Base-by-base conservation (phyloP, 1,284 basidiomycete genomes). In the Waitea zeae region DNA sequence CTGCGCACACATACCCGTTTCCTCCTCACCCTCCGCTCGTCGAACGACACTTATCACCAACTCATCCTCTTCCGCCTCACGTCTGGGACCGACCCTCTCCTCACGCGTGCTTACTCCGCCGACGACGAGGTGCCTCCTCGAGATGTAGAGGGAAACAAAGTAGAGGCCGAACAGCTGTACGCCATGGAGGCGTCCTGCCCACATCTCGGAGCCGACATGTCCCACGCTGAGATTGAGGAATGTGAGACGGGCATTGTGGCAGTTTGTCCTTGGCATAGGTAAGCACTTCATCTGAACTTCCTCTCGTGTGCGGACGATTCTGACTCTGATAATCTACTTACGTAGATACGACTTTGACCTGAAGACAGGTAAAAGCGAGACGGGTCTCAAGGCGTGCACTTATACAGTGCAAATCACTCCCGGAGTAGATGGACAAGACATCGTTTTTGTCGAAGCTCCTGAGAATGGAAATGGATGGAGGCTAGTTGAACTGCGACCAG, bases 241-340 rank as follows among this genome's bases (percentile, higher is more conserved):
- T 72, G 63, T 38, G 76, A 71, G 40, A 60, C 49, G 31, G 67
- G 57, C 31, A 47, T 64, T 13, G 68, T 73, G 11, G 70, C 70
- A 31, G 79, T 86, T 3, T 87, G 83, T 52, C 83, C 86, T 3
- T 87, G 80, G 79, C 84, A 90, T 54, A 68, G 80, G 64, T 78
- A 51, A 42, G 64, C 15, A 19, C 20, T 28, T 22, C 13, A 14
- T n/a, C 20, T 17, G 17, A n/a, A 37, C 32, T 9, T 32, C 15
- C 20, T n/a, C n/a, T n/a, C n/a, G n/a, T n/a, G n/a, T n/a, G n/a
- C n/a, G n/a, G n/a, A n/a, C n/a, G n/a, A n/a, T n/a, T n/a, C n/a
- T n/a, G n/a, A n/a, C n/a, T n/a, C n/a, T n/a, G n/a, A n/a, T n/a
- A n/a, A n/a, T n/a, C n/a, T n/a, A n/a, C n/a, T 20, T 12, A 12